Conservation (phyloP, 306 rosid species). For the Vigna hirtella region DNA sequence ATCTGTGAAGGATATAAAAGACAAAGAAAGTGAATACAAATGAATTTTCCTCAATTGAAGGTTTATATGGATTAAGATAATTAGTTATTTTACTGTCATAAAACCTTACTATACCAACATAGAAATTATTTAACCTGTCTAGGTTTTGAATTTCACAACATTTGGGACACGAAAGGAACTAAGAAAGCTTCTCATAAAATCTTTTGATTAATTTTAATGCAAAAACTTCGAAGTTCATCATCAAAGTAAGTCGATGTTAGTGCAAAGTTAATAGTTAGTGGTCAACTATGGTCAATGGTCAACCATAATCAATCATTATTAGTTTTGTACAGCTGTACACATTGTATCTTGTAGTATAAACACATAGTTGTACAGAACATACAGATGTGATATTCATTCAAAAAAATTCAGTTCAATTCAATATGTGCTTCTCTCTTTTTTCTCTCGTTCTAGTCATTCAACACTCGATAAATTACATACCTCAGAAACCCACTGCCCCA, state of each 20-base stretch:
- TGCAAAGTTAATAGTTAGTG: too few relatives aligned
- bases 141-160: slow-evolving; percentile 27
- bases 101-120: not conserved
- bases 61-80: slow-evolving; percentile 29
- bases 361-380: too few relatives aligned
- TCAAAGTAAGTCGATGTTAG: slow-evolving; percentile 16
- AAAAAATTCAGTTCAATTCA: too few relatives aligned
- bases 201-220: slow-evolving; percentile 19
- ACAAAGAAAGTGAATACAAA: slow-evolving; percentile 31
- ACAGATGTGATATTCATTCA: too few relatives aligned
- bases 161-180: not conserved
- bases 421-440: too few relatives aligned
- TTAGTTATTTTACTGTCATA: slow-evolving; percentile 11
- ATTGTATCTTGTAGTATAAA: too few relatives aligned
- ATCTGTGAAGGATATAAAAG: slow-evolving; percentile 61
- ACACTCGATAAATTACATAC: slow-evolving; percentile 51
- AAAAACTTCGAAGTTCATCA: slow-evolving; percentile 31
- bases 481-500: slow-evolving; percentile 99
- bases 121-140: slow-evolving; percentile 18
- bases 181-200: slow-evolving; percentile 25
- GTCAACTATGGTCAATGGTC: too few relatives aligned
- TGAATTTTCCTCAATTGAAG: slow-evolving; percentile 32
- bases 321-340: too few relatives aligned
- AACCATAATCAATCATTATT: too few relatives aligned
- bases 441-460: too few relatives aligned